Percentiles rank a stretch among this genome's conserved stretches.
Conservation (phyloP, 805 yeast genomes). For the Metschnikowia proteae region DNA sequence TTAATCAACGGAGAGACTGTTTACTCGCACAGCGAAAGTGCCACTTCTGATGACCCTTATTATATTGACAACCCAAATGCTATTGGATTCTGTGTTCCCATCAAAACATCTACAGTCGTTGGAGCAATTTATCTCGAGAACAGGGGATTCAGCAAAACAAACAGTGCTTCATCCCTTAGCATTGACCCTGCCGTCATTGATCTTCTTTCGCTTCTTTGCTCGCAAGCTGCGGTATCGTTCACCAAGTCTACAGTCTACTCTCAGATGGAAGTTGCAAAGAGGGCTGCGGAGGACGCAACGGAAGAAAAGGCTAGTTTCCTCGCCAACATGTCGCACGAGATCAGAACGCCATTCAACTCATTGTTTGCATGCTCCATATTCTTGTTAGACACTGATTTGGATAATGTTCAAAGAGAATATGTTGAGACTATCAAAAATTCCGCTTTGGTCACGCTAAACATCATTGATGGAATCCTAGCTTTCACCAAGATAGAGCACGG, state of each 20-base stretch:
- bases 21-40: constrained; percentile 23
- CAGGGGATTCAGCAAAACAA: constrained; percentile 7
- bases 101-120: constrained; percentile 37
- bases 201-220: constrained; percentile 40
- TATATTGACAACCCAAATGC: constrained; percentile 31
- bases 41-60: constrained; percentile 39
- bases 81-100: constrained; percentile 44
- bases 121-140: constrained; percentile 47
- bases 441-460: constrained; percentile 49
- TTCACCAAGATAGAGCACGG: constrained; percentile 56
- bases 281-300: constrained; percentile 49
- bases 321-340: constrained; percentile 56
- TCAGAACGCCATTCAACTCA: constrained; percentile 54
- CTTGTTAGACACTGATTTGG: constrained; percentile 45
- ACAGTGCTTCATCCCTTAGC: constrained; percentile 8
- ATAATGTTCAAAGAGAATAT: constrained; percentile 43
- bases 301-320: constrained; percentile 52
- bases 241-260: constrained; percentile 44
- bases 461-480: constrained; percentile 52
- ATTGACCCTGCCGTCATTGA: constrained; percentile 33
- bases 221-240: constrained; percentile 51
- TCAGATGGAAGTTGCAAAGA: constrained; percentile 43
- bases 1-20: constrained; percentile 35
- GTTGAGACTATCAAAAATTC: constrained; percentile 50
- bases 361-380: constrained; percentile 47